Evolutionary conservation across 2,329 filamentous ascomycete species (phyloP), one percentile per base, ranked within the genome.

Genomic region (Aspergillaceae sp.): DNA sequence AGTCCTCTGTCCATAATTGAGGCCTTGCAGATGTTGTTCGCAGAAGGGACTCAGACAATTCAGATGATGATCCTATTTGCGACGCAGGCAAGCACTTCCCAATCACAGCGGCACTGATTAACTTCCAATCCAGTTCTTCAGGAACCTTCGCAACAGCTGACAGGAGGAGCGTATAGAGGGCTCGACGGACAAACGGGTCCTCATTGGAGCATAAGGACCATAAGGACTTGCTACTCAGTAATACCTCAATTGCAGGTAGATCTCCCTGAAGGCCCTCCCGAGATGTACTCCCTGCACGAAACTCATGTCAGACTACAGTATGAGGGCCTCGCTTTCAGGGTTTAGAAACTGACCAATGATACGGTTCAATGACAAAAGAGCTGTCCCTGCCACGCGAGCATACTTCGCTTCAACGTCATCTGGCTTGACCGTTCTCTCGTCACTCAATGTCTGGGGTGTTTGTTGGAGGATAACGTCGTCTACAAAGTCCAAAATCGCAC

Each of bases 381-480:
- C 78, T 5, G 79, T 78, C 1, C 77, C 75, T n/a, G 80, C 74
- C 3, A 96, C 89, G 41, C 92, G 79, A 50, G 82, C 79, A 68
- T 94, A 92, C 57, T 95, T 96, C 11, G 85, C 79, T 54, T 89
- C 79, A 3, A 88, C 83, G 62, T 98, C 92, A 55, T 97, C 91
- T 6, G 79, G 70, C 48, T 81, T 92, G 3, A 89, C 87, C 1
- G 82, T 87, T 27, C 91, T 79, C 67, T 94, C 87, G 62, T 98
- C 92, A 61, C 90, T 97, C 33, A 98, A 72, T 0, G 87, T 94
- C 33, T 84, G 77, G 2, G 83, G 67, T 0, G 85, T 91, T 66
- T 98, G 92, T 45, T 83, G 79, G 41, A 80, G 69, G 37, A 92
- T 78, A 4, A 88, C 87, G 58, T 87, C 82, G 46, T 78, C 79